Evolutionary conservation across 2,329 filamentous ascomycete genomes (phyloP).

Genomic region (Rosellinia necatrix): DNA sequence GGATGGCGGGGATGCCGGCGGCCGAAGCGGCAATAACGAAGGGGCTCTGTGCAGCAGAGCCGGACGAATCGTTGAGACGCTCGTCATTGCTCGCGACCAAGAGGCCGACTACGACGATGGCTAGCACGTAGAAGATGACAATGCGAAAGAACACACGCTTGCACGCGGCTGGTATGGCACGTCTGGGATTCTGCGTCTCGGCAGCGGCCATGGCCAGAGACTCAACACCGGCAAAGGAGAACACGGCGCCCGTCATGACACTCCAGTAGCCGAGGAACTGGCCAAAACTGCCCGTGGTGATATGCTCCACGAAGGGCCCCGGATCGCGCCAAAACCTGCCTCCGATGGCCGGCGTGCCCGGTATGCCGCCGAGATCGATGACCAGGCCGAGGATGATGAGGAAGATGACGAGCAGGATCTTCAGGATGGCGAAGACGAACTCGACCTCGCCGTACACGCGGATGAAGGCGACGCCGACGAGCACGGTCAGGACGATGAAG

Average conservation of each 20-base stretch:
- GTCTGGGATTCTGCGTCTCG: conserved; percentile 48
- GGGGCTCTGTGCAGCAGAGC: conserved; percentile 56
- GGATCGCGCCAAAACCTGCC: conserved; percentile 73
- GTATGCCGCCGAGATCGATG: conserved; percentile 65
- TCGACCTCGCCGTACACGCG: conserved; percentile 65
- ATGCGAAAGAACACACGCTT: conserved; percentile 62
- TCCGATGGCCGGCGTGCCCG: conserved; percentile 62
- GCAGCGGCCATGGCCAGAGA: conserved; percentile 60
- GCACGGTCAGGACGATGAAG: conserved; percentile 58
- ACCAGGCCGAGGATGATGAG: conserved; percentile 66
- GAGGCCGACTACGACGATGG: conserved; percentile 62
- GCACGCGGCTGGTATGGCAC: conserved; percentile 53
- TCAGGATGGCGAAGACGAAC: conserved; percentile 57
- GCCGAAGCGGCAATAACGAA: conserved; percentile 74
- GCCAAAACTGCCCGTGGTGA: conserved; percentile 61
- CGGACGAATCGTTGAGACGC: conserved; percentile 51
- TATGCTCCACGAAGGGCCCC: conserved; percentile 69
- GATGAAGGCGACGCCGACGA: conserved; percentile 62
- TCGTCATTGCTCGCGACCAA: conserved; percentile 60
- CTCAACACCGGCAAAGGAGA: conserved; percentile 55
- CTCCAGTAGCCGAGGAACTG: conserved; percentile 65
- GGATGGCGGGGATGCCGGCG: conserved; percentile 69
- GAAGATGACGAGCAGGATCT: conserved; percentile 65
- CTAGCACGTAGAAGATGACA: conserved; percentile 61
- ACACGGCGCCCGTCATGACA: conserved; percentile 52